Evolutionary conservation across 192 early-diverging fungal genomes (phyloP).

Genomic region (Jimgerdemannia lactiflua): DNA sequence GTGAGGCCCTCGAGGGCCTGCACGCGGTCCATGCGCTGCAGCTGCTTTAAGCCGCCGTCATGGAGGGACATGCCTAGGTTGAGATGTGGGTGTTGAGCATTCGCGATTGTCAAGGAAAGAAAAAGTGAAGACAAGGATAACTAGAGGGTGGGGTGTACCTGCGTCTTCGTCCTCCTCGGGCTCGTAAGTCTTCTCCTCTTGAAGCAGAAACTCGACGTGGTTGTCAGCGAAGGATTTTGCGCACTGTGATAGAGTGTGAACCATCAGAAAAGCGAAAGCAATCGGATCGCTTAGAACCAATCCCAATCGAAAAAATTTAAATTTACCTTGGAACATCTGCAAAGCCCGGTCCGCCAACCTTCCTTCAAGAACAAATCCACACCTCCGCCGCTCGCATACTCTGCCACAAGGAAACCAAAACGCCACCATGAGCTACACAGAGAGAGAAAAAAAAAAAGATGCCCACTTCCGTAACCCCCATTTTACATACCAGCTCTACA

Average conservation of each 20-base stretch:
- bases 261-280: no score
- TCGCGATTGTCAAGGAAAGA: background rate
- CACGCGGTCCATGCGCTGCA: slow-evolving; percentile 69
- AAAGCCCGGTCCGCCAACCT: slow-evolving; percentile 74
- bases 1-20: slow-evolving; percentile 73
- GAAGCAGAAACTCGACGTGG: slow-evolving; percentile 48
- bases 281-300: no score
- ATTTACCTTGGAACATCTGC: slow-evolving; percentile 56
- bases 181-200: slow-evolving; percentile 66
- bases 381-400: slow-evolving; percentile 30
- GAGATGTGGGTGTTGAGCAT: background rate
- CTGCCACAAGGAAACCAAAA: background rate
- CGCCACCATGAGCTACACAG: no score
- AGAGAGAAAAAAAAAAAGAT: no score
- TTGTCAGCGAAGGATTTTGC: slow-evolving; percentile 13
- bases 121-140: background rate
- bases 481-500: background rate
- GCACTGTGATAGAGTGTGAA: background rate
- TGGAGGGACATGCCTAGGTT: slow-evolving; percentile 62
- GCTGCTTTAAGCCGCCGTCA: slow-evolving; percentile 73
- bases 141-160: slow-evolving; percentile 4
- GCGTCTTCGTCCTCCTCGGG: slow-evolving; percentile 77
- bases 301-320: no score
- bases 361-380: slow-evolving; percentile 67
- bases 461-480: no score